Evolutionary conservation across 352 stramenopile species (phyloP), one percentile per base, ranked within the genome.

Genomic region (Pythium periplocum): DNA sequence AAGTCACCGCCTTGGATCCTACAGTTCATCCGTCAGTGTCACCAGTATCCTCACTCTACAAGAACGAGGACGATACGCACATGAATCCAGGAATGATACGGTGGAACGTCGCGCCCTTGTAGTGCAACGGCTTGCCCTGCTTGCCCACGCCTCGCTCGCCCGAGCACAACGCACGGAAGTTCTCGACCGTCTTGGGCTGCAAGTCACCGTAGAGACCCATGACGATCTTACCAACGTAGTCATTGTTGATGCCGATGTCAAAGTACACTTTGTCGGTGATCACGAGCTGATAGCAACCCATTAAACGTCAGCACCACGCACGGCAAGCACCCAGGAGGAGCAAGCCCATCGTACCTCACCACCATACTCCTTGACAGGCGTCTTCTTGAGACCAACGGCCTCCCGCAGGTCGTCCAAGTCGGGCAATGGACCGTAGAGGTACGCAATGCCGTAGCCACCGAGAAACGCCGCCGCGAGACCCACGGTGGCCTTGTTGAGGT

Each of bases 51-150:
- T 12, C 38, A 12, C 38, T 8, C 38, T 12, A 42, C 38, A 42
- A 42, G 12, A 42, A 42, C 38, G 38, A 42, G 12, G 30, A 40
- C 26, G 42, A 3, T 59, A 76, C 82, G 35, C 76, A 93, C 90
- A 96, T 97, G 69, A 96, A 97, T 42, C 93, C 79, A 2, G 89
- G 95, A 66, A 99, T 98, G 41, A 99, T 96, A 43, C 97, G 84
- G 76, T 99, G 97, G 75, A 99, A 99, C 1, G 59, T 68, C 37
- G 73, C 75, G 54, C 66, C 92, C 66, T 98, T 98, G 78, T 96
- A 99, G 75, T 98, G 93, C 7, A 99, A 73, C 26, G 90, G 75
- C 62, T 98, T 98, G n/a, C 95, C 95, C 4, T 75, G 83, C 44
- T 79, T 79, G 12, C 90, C 92, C 26, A 57, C 49, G 3, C 75